A percentile compares a stretch with the other conserved stretches of the same genome.
phyloP scores from a whole-genome alignment of 1,284 basidiomycete genomes.

The Ceratorhiza oryzae-sativae region DNA sequence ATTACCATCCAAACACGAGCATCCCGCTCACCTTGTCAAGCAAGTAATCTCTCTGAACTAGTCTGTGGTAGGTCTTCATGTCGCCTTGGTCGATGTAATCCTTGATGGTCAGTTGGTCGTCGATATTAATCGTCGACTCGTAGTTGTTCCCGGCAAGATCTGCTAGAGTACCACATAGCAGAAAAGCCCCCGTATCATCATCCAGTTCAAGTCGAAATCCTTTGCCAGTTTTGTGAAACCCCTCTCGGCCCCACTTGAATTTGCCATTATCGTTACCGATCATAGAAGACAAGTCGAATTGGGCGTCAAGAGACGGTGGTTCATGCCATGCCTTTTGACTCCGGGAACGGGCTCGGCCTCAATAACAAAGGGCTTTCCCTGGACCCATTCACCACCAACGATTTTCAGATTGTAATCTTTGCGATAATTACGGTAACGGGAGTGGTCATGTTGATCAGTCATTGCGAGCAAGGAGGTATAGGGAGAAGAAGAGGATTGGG shows the following conservation, averaged over 20 bases:
- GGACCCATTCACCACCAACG: too few relatives aligned
- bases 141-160: background rate
- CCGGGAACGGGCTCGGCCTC: too few relatives aligned
- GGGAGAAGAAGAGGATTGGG: too few relatives aligned
- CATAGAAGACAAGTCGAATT: conserved; percentile 16
- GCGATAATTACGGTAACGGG: too few relatives aligned
- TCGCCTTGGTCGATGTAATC: conserved; percentile 1
- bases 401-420: too few relatives aligned
- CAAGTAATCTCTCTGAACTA: background rate
- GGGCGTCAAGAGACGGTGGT: too few relatives aligned
- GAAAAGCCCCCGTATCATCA: background rate
- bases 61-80: background rate
- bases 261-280: conserved; percentile 11
- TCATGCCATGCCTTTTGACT: too few relatives aligned
- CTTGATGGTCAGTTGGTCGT: background rate
- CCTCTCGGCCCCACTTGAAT: conserved; percentile 6
- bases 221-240: background rate
- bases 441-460: too few relatives aligned
- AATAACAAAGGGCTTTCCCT: too few relatives aligned
- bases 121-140: background rate
- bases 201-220: background rate
- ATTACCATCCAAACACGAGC: background rate
- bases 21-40: background rate
- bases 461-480: too few relatives aligned
- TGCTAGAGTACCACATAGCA: background rate